Evolutionary conservation across 2,329 filamentous ascomycete species (phyloP), one percentile per base, ranked within the genome.

Genomic region (Neocucurbitaria cava): DNA sequence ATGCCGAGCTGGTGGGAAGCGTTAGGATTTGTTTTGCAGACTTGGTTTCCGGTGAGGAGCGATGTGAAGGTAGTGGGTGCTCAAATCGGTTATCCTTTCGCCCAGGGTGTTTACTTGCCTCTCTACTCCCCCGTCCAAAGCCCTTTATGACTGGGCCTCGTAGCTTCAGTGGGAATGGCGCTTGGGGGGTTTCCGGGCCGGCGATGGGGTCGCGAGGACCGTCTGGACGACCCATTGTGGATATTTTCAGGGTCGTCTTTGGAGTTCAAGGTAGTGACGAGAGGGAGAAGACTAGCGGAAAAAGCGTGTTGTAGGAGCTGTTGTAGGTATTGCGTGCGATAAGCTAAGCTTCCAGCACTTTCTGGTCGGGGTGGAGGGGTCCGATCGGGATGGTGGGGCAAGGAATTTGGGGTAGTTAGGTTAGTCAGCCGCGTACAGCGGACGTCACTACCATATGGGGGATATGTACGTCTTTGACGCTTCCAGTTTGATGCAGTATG

Each of bases 121-220:
- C 93, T 81, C 92, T 96, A 69, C 91, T 96, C 15, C 95, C 95
- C 56, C 95, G 86, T 38, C 95, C 94, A 76, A 98, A 98, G 30
- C 95, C 95, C 68, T 91, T 89, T 69, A 97, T 92, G 21, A 99
- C 92, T 50, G 89, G 86, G 21, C 95, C 95, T 58, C 90, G 88
- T 78, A 98, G 88, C 64, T 84, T 86, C 66, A 96, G 83, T 0
- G 95, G 95, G 76, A 88, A 98, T 0, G 95, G 95, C 5, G 85
- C 46, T 66, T 87, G 82, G 11, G 94, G 94, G 35, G 80, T 76
- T 39, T 90, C 86, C 8, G 88, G 82, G 51, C 94, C 94, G 54
- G 91, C 86, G 64, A 95, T 85, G 59, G 81, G 66, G 33, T 67
- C 61, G 58, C 63, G 66, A 13, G 59, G 53, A 20, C 64, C 62